Base-by-base conservation (phyloP, 306 rosid genomes). In the Cotoneaster glaucophyllus region DNA sequence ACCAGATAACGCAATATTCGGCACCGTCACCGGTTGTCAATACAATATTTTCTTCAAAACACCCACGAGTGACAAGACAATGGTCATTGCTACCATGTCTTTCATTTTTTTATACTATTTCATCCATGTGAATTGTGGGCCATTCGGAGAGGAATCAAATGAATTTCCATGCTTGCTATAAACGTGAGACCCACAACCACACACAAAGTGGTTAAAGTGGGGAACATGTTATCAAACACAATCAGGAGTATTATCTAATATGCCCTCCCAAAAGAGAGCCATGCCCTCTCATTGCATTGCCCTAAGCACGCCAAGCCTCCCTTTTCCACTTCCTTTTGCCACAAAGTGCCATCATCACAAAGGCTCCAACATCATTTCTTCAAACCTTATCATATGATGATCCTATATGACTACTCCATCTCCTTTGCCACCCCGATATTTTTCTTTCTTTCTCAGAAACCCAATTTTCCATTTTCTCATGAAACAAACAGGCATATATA, bases 341-440 rank as follows among this genome's bases (percentile, higher is more conserved):
- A 82, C 82, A 78, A 69, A 81, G 69, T 79, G 83, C 75, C 71
- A 82, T 80, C 77, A 83, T 86, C 89, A 81, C 89, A 89, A 93
- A 85, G 91, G 85, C 88, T 78, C 77, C 82, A 59, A 81, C 87
- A 95, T 95, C 97, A 92, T 95, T 87, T 79, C 92, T 77, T 77
- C 86, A 77, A 74, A 39, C 78, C 80, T 70, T 59, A 69, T 78
- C 84, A 48, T 82, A 67, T 67, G 39, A 62, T 15, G 54, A 17
- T 48, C 54, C 54, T 48, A 15, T 15, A 48, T 48, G 54, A 48
- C 54, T 48, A 48, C 76, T 72, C 44, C 26, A 6, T 69, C 76
- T 68, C n/a, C 74, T 31, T 74, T 73, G 22, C 57, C 78, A 76
- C 8, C 73, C 65, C 54, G 24, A 62, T 41, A 21, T 15, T 74